Evolutionary conservation across 345 rosid genomes (phyloP).

Genomic region (Heritiera littoralis): DNA sequence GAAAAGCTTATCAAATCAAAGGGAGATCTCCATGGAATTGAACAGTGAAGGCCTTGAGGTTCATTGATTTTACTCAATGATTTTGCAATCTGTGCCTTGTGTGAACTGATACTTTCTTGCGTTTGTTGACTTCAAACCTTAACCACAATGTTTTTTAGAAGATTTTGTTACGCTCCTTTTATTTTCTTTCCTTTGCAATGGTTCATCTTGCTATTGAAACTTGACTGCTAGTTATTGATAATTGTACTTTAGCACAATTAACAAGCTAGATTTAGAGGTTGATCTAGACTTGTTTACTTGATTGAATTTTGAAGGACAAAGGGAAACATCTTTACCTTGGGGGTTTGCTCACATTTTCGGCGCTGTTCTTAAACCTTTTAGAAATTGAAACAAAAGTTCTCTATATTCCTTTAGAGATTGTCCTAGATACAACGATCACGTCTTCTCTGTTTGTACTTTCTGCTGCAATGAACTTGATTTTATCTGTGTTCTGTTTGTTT

Average conservation of each 20-base stretch:
- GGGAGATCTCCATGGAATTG: conserved; percentile 80
- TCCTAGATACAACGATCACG: background rate
- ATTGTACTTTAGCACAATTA: background rate
- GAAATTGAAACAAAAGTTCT: background rate
- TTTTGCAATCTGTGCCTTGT: conserved; percentile 12
- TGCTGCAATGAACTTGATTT: background rate
- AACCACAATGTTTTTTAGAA: background rate
- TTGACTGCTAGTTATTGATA: background rate
- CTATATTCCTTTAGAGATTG: background rate
- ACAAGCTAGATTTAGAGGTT: background rate
- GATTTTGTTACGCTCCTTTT: background rate
- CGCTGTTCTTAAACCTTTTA: background rate
- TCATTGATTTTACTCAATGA: background rate
- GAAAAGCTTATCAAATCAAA: conserved; percentile 64
- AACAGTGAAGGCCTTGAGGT: conserved; percentile 99
- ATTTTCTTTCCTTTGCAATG: background rate
- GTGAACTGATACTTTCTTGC: background rate
- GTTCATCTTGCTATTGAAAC: background rate
- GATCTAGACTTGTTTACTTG: background rate
- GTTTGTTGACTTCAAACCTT: background rate
- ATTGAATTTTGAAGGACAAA: background rate
- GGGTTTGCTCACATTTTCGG: background rate
- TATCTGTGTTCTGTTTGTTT: background rate
- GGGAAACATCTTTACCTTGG: background rate
- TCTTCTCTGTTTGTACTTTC: conserved; percentile 3